Conservation (phyloP, 2,329 filamentous ascomycete genomes). For the Xenoacremonium recifei region DNA sequence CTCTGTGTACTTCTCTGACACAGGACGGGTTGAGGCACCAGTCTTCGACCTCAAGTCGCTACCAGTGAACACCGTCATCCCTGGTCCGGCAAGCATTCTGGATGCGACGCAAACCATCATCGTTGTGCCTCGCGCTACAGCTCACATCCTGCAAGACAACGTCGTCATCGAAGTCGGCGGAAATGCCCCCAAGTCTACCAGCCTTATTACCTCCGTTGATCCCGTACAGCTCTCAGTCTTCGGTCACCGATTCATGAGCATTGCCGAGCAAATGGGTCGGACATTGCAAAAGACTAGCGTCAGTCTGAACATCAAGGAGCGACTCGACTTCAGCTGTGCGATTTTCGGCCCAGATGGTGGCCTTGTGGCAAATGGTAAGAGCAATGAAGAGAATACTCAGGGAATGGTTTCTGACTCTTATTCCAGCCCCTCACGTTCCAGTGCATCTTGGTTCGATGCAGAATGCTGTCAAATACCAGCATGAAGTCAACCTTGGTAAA, state of each 20-base stretch:
- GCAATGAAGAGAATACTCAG: too few species aligned
- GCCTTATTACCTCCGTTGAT: constrained; percentile 47
- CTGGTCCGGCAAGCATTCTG: constrained; percentile 66
- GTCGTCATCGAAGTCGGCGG: constrained; percentile 13
- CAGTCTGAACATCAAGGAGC: constrained; percentile 73
- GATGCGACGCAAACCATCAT: constrained; percentile 73
- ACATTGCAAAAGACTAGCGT: constrained; percentile 74
- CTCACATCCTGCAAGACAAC: constrained; percentile 26
- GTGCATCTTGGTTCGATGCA: constrained; percentile 79
- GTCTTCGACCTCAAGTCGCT: constrained; percentile 12
- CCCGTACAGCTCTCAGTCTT: constrained; percentile 73
- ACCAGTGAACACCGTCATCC: constrained; percentile 3
- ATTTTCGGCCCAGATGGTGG: constrained; percentile 71
- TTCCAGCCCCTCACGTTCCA: constrained; percentile 72
- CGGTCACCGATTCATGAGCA: constrained; percentile 75
- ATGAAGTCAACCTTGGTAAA: constrained; percentile 62
- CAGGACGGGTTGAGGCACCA: too few species aligned
- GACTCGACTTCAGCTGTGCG: constrained; percentile 75
- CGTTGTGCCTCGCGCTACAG: constrained; percentile 44
- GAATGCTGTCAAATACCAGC: constrained; percentile 71
- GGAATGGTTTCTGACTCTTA: too few species aligned
- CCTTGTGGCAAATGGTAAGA: constrained; percentile 70
- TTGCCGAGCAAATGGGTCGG: constrained; percentile 77
- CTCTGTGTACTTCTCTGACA: neutral
- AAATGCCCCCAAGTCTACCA: constrained; percentile 17